A percentile compares a stretch with the other conserved stretches of the same genome.
phyloP scores from a whole-genome alignment of 2,329 filamentous ascomycete species.

The Graphium sp. region DNA sequence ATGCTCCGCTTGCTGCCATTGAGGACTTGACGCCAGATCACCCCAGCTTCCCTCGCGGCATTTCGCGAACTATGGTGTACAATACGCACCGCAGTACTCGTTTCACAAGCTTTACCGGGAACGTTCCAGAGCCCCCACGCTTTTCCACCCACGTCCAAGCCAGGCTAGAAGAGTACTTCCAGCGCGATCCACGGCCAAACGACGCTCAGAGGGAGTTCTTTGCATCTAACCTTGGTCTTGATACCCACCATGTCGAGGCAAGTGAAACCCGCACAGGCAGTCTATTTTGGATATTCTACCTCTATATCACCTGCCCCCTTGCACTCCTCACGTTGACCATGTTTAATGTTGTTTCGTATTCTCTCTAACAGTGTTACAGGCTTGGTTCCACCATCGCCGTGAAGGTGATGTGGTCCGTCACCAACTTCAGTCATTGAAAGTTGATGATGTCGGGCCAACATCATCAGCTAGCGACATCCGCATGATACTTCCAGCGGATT shows the following conservation, averaged over 20 bases:
- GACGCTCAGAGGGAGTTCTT: slow-evolving; percentile 33
- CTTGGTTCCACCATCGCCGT: slow-evolving; percentile 36
- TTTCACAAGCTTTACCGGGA: slow-evolving; percentile 18
- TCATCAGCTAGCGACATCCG: slow-evolving; percentile 16
- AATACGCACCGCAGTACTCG: slow-evolving; percentile 25
- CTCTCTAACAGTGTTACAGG: slow-evolving; percentile 12
- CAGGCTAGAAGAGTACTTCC: slow-evolving; percentile 36
- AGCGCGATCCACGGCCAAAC: slow-evolving; percentile 26
- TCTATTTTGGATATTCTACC: too few relatives aligned
- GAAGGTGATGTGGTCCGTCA: slow-evolving; percentile 27
- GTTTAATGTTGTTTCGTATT: neutral
- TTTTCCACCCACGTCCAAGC: slow-evolving; percentile 30
- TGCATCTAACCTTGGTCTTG: slow-evolving; percentile 35
- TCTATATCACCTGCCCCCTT: neutral
- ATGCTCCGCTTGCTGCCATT: neutral
- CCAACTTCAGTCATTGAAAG: slow-evolving; percentile 24
- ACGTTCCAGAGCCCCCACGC: slow-evolving; percentile 22
- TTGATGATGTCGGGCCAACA: slow-evolving; percentile 17
- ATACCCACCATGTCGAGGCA: slow-evolving; percentile 30
- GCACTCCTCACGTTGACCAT: too few relatives aligned
- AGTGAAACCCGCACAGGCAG: too few relatives aligned
- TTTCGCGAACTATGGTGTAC: slow-evolving; percentile 22
- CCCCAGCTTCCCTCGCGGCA: slow-evolving; percentile 9
- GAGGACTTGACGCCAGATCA: slow-evolving; percentile 6
- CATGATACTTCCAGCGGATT: slow-evolving; percentile 33